These are phyloP conservation scores for Canariomyces notabilis DNA, from an alignment of 2,329 filamentous ascomycete genomes.

Conservation along the genomic window DNA sequence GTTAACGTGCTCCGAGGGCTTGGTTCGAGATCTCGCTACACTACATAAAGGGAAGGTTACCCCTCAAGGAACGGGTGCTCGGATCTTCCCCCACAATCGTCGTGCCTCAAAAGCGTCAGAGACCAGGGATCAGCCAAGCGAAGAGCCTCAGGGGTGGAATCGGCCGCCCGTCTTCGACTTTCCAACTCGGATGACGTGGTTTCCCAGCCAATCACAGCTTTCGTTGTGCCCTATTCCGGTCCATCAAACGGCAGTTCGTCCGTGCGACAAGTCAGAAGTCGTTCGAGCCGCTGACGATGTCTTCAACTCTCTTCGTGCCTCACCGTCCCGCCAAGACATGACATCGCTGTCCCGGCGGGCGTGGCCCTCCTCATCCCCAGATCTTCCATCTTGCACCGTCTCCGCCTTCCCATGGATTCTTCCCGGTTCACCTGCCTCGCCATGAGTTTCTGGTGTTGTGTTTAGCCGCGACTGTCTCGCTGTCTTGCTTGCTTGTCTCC, in stretches of 20 bases:
- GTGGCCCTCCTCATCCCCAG: slow-evolving; percentile 12
- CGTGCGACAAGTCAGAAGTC: slow-evolving; percentile 21
- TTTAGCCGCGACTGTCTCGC: slow-evolving; percentile 27
- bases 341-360: neutral
- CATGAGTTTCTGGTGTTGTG: slow-evolving; percentile 23
- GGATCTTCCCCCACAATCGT: slow-evolving; percentile 11
- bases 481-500: slow-evolving; percentile 14
- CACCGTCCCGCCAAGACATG: neutral
- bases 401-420: slow-evolving; percentile 19
- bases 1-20: no score
- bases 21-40: no score
- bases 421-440: slow-evolving; percentile 28
- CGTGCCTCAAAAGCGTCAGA: slow-evolving; percentile 47
- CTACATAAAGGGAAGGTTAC: no score
- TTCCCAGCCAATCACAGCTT: slow-evolving; percentile 26
- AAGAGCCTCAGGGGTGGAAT: slow-evolving; percentile 13
- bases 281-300: slow-evolving; percentile 6
- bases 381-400: slow-evolving; percentile 18
- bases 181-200: slow-evolving; percentile 6
- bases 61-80: no score
- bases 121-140: slow-evolving; percentile 34
- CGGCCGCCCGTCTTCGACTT: no score
- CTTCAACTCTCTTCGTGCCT: neutral
- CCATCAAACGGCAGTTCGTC: slow-evolving; percentile 32
- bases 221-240: slow-evolving; percentile 10